Base-by-base conservation (phyloP, 768 basidiomycete species). In the Mycena albidolilacea region DNA sequence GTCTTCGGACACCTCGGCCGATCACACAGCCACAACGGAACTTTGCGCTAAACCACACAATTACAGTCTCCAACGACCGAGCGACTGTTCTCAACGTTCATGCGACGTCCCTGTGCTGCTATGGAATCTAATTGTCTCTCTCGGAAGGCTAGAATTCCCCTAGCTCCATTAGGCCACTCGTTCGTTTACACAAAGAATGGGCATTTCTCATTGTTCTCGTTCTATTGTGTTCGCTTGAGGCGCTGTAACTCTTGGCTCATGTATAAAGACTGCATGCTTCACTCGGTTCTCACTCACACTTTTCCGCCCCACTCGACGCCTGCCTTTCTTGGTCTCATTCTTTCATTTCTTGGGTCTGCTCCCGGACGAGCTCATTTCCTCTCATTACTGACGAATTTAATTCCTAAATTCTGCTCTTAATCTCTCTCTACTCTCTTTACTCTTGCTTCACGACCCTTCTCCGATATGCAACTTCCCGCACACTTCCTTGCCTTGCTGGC, bases 351-450 rank as follows among this genome's bases (percentile, higher is more conserved):
- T 71, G 59, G 67, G 37, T 74, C 55, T 54, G 73, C 73, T 74
- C 73, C 73, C 62, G 69, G 73, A 21, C 73, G 73, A 74, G 73
- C 73, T 63, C 59, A 50, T 48, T 69, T 66, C 44, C 60, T 59
- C 67, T 69, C 64, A 35, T 72, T 73, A 41, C 63, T 73, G 14
- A 67, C 71, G 67, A 68, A 72, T 10, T 30, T 64, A 23, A 12
- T 17, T 9, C 6, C 30, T 46, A 43, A 59, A 41, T 48, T 48
- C 48, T 17, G 37, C 66, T 64, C 52, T 59, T 61, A 69, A 73
- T 50, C 48, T 61, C 57, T 54, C 59, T 41, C n/a, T 44, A 43
- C 41, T 65, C 37, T 23, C 39, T 44, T 35, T 10, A 7, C 30
- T 54, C 59, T 46, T 30, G 12, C 46, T 37, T 44, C 19, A 67